A percentile compares a stretch with the other conserved stretches of the same genome.
Evolutionary conservation across 371 early-diverging fungal genomes (phyloP).

Genomic region (Capillidium rhysosporum): DNA sequence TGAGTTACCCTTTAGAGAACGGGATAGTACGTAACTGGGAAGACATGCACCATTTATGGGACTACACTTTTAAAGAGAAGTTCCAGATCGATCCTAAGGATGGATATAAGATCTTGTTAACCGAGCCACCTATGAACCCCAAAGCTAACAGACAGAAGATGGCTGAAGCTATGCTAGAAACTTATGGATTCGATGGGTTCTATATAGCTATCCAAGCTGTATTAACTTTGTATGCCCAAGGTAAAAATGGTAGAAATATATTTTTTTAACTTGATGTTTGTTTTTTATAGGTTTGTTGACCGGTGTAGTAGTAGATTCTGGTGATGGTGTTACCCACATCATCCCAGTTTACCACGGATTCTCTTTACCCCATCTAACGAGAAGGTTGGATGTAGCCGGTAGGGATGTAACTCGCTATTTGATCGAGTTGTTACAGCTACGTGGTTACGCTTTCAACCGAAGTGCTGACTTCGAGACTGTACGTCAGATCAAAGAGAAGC

Average conservation of each 20-base stretch:
- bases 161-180: constrained; percentile 99
- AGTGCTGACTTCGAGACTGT: constrained; percentile 99
- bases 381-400: constrained; percentile 86
- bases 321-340: constrained; percentile 99
- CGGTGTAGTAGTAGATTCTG: constrained; percentile 99
- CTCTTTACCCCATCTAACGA: constrained; percentile 95
- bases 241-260: no score
- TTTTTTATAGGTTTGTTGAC: no score
- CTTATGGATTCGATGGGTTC: constrained; percentile 97
- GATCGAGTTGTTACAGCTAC: constrained; percentile 94
- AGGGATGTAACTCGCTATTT: constrained; percentile 98
- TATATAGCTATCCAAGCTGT: constrained; percentile 99
- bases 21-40: constrained; percentile 99
- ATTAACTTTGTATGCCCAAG: constrained; percentile 93
- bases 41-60: constrained; percentile 99
- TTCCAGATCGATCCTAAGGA: constrained; percentile 78
- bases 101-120: constrained; percentile 96
- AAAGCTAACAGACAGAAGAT: constrained; percentile 99
- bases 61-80: constrained; percentile 94
- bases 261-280: no score
- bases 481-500: constrained; percentile 99
- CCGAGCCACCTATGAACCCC: constrained; percentile 99
- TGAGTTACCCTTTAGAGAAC: constrained; percentile 99
- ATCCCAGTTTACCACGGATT: constrained; percentile 99
- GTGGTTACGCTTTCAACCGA: constrained; percentile 97